These are phyloP conservation scores for Miscanthus lutarioriparius DNA, from an alignment of 176 grass and related monocot species.

Conservation along the genomic window DNA sequence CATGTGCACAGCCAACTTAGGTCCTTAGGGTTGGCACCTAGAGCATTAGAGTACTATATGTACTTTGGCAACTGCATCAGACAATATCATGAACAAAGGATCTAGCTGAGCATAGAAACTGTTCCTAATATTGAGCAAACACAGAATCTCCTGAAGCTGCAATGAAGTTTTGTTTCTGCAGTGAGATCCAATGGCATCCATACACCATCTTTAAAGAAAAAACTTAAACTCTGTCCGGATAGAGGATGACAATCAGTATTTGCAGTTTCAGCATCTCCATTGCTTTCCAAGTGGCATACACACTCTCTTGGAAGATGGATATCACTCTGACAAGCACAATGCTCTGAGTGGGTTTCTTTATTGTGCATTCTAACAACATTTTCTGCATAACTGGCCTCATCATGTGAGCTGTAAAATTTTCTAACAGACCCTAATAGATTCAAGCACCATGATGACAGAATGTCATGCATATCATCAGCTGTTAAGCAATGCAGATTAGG, in stretches of 20 bases:
- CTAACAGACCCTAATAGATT: slow-evolving; percentile 62
- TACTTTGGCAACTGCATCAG: slow-evolving; percentile 10
- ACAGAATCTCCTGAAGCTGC: slow-evolving; percentile 73
- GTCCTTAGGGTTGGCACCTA: slow-evolving; percentile 7
- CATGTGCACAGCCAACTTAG: slow-evolving; percentile 9
- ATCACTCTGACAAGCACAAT: slow-evolving; percentile 52
- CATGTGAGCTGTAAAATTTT: slow-evolving; percentile 55
- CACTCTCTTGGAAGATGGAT: slow-evolving; percentile 57
- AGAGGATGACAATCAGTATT: slow-evolving; percentile 35
- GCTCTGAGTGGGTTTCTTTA: slow-evolving; percentile 32
- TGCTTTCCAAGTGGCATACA: slow-evolving; percentile 54
- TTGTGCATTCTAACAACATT: slow-evolving; percentile 16
- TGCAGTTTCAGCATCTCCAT: slow-evolving; percentile 39
- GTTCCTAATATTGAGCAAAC: slow-evolving; percentile 55
- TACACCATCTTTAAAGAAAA: slow-evolving; percentile 83
- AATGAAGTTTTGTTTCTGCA: slow-evolving; percentile 51
- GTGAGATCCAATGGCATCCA: slow-evolving; percentile 65
- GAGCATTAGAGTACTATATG: slow-evolving; percentile 19
- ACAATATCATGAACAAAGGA: slow-evolving; percentile 31
- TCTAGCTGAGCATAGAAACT: slow-evolving; percentile 40
- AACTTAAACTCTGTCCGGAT: slow-evolving; percentile 42
- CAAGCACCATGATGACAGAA: slow-evolving; percentile 68
- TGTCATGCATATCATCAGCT: slow-evolving; percentile 83
- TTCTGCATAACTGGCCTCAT: slow-evolving; percentile 37
- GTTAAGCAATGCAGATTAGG: slow-evolving; percentile 44